These are phyloP conservation scores for Trichosanthes truncata DNA, from an alignment of 306 rosid species.

Conservation along the genomic window DNA sequence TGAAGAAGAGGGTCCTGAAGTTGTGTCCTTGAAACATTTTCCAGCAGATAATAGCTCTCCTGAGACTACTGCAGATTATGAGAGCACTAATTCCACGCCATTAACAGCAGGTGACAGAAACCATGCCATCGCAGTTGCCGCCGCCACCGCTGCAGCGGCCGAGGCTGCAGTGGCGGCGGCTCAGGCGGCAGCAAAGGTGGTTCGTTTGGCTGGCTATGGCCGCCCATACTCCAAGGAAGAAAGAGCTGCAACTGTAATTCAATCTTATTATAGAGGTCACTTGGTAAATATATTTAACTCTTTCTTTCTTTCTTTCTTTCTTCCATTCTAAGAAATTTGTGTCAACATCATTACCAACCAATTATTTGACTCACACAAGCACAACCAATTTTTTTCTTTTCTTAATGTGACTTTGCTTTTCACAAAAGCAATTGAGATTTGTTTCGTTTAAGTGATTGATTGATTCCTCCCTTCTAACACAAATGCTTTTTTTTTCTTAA, in stretches of 20 bases:
- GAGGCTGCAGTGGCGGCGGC: constrained; percentile 79
- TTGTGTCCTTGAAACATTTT: constrained; percentile 63
- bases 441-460: not conserved
- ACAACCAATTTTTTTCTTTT: too few species aligned
- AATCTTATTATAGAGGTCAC: constrained; percentile 82
- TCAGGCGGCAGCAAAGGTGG: constrained; percentile 78
- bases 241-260: constrained; percentile 76
- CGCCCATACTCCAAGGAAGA: constrained; percentile 52
- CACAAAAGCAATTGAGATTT: not conserved
- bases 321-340: not conserved
- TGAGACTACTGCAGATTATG: constrained; percentile 47
- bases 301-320: not conserved
- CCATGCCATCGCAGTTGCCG: constrained; percentile 67
- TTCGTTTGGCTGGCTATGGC: constrained; percentile 58
- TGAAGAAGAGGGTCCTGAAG: constrained; percentile 58
- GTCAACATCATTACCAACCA: not conserved
- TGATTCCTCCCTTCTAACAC: too few species aligned
- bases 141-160: constrained; percentile 76
- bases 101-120: constrained; percentile 31
- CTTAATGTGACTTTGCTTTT: not conserved
- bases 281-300: constrained; percentile 32
- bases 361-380: not conserved
- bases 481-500: too few species aligned
- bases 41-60: constrained; percentile 50
- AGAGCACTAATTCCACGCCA: constrained; percentile 46